These are phyloP conservation scores for Ganoderma sp. DNA, from an alignment of 1,284 basidiomycete genomes.

Conservation along the genomic window DNA sequence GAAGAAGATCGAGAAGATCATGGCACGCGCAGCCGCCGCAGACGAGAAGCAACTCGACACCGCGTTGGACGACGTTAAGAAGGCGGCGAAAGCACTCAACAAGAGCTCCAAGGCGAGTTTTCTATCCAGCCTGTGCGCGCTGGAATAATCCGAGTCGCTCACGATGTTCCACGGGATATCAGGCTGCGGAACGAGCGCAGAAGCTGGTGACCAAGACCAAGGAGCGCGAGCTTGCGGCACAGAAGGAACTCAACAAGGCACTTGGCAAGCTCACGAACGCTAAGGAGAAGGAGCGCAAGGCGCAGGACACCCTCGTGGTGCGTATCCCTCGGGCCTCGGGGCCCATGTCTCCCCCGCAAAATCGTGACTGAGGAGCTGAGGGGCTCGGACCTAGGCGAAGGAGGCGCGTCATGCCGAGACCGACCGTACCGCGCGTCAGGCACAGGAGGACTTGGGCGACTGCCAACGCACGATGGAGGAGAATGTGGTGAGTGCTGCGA, in stretches of 20 bases:
- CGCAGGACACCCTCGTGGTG: constrained; percentile 19
- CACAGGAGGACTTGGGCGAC: constrained; percentile 22
- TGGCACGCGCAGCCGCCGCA: constrained; percentile 25
- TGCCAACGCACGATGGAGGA: constrained; percentile 20
- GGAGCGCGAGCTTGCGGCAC: constrained; percentile 23
- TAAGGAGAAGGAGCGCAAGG: constrained; percentile 20
- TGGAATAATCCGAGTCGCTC: too few relatives aligned
- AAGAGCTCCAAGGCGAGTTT: constrained; percentile 29
- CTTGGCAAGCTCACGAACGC: constrained; percentile 24
- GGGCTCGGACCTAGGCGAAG: constrained; percentile 6
- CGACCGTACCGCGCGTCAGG: constrained; percentile 17
- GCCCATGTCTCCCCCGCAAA: not conserved
- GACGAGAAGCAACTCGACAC: constrained; percentile 28
- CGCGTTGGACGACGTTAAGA: constrained; percentile 27
- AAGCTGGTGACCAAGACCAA: constrained; percentile 20
- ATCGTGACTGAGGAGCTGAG: not conserved
- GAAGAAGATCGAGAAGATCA: constrained; percentile 31
- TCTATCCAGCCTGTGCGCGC: too few relatives aligned
- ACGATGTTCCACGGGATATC: too few relatives aligned
- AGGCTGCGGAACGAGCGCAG: constrained; percentile 24
- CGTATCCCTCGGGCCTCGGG: not conserved
- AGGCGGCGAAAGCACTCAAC: constrained; percentile 29
- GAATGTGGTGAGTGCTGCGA: constrained; percentile 23
- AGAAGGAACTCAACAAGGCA: constrained; percentile 24
- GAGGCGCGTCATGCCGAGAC: constrained; percentile 19